Conservation (phyloP, 129 eudicot species). For the Ambrosia trifida region DNA sequence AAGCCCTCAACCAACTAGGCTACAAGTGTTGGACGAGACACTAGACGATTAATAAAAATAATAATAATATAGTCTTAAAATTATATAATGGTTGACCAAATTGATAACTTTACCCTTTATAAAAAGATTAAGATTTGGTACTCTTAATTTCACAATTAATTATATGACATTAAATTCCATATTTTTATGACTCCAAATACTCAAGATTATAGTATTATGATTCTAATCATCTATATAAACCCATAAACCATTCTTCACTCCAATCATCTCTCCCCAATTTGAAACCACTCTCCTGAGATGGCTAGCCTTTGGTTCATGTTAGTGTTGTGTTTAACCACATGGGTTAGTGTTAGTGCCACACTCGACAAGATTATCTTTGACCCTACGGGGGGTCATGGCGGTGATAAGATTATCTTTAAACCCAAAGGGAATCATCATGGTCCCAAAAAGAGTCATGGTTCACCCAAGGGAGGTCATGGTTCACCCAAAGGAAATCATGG, state of each 20-base stretch:
- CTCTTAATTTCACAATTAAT: constrained; percentile 21
- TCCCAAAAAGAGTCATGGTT: background rate
- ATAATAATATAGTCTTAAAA: too few species aligned
- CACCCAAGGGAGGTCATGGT: background rate
- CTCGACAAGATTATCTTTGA: constrained; percentile 12
- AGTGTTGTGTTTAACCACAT: constrained; percentile 18
- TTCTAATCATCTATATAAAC: constrained; percentile 37
- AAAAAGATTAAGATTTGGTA: constrained; percentile 17
- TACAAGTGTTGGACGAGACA: too few species aligned
- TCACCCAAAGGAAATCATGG: background rate
- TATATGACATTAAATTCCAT: background rate
- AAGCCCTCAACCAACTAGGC: too few species aligned
- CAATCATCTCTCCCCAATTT: background rate
- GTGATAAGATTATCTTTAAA: background rate
- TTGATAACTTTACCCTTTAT: constrained; percentile 8
- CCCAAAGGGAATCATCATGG: background rate
- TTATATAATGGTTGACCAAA: background rate
- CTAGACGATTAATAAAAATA: too few species aligned
- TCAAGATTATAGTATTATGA: background rate
- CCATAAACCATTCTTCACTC: background rate
- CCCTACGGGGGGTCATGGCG: background rate
- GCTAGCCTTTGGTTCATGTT: constrained; percentile 19
- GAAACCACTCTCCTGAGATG: background rate
- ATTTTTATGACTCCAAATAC: background rate
- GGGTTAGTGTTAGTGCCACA: background rate